phyloP scores from a whole-genome alignment of 2,329 filamentous ascomycete species.

The Pseudocercospora fijiensis region DNA sequence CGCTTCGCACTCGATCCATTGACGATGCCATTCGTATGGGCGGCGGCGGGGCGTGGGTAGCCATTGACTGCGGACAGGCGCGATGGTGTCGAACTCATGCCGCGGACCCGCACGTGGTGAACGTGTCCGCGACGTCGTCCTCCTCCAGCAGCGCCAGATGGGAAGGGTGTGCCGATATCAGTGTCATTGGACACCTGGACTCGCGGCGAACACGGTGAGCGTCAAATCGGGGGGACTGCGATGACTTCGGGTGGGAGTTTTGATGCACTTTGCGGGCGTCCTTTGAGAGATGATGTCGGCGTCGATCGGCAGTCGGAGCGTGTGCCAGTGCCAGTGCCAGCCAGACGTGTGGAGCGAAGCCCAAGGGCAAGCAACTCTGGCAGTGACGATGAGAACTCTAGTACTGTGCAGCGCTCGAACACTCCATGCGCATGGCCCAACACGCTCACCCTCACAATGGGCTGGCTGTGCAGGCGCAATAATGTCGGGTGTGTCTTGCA shows the following conservation, averaged over 20 bases:
- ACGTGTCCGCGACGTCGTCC: not conserved
- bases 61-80: conserved; percentile 27
- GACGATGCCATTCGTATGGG: conserved; percentile 41
- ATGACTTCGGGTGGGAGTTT: not conserved
- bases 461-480: not conserved
- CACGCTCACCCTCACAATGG: not conserved
- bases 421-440: not conserved
- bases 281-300: conserved; percentile 4
- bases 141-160: not conserved
- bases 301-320: not conserved
- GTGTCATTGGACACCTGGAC: conserved; percentile 29
- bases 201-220: conserved; percentile 21
- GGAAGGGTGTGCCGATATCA: conserved; percentile 16
- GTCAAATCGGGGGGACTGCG: not conserved
- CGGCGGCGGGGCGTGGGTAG: conserved; percentile 24
- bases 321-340: not conserved
- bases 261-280: not conserved
- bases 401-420: not conserved
- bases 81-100: conserved; percentile 13
- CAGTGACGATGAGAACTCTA: conserved; percentile 2
- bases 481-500: not conserved
- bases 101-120: conserved; percentile 7
- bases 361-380: conserved; percentile 1
- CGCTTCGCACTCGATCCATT: conserved; percentile 38
- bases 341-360: not conserved